Conservation (phyloP, 2,329 filamentous ascomycete species). For the Botrytis galanthina region DNA sequence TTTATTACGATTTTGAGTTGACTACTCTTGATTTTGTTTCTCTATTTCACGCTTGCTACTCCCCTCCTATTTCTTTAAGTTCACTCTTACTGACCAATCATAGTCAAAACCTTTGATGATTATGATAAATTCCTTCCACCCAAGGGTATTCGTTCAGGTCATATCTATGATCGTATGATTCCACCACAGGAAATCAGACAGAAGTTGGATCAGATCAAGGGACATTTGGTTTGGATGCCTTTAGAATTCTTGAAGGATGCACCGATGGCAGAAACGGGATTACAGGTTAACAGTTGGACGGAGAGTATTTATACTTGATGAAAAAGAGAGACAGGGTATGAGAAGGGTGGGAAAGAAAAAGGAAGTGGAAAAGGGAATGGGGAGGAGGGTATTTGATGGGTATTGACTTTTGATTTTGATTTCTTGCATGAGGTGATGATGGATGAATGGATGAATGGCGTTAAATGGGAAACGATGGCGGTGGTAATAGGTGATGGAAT, state of each 20-base stretch:
- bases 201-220: constrained; percentile 77
- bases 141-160: constrained; percentile 73
- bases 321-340: background rate
- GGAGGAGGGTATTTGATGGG: background rate
- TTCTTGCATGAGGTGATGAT: background rate
- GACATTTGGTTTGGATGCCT: constrained; percentile 95
- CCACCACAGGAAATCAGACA: constrained; percentile 68
- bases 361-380: background rate
- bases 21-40: background rate
- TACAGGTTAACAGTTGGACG: constrained; percentile 83
- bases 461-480: background rate
- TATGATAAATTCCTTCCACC: constrained; percentile 77
- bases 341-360: background rate
- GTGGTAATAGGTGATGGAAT: background rate
- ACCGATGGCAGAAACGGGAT: constrained; percentile 73
- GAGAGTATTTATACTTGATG: constrained; percentile 77
- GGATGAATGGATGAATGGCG: background rate
- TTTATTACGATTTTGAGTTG: no score
- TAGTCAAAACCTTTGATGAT: constrained; percentile 83
- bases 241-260: constrained; percentile 80
- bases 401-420: background rate
- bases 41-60: no score
- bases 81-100: background rate
- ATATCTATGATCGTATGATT: constrained; percentile 79
- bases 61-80: background rate